Evolutionary conservation across 106 monocot species (phyloP).

Genomic region (Xerophyta viscosa): DNA sequence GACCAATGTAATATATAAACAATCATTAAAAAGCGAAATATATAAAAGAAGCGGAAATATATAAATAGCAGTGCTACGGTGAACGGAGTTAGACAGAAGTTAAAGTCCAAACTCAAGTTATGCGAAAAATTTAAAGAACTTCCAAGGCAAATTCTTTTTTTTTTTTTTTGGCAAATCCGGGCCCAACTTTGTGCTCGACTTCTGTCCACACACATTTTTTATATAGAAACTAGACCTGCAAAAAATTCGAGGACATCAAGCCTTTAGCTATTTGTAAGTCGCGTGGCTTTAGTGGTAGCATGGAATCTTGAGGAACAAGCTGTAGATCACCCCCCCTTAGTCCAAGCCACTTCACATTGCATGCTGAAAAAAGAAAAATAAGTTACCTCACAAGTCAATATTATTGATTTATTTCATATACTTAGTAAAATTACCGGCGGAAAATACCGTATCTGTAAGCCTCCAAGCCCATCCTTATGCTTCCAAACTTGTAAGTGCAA

Average conservation of each 20-base stretch:
- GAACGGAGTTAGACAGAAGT: no score
- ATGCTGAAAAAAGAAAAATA: conserved; percentile 58
- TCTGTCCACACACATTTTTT: no score
- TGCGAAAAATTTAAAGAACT: no score
- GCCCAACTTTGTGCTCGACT: no score
- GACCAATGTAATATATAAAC: no score
- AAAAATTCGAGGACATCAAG: conserved; percentile 57
- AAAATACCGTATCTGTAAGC: conserved; percentile 87
- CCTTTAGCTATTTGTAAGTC: conserved; percentile 80
- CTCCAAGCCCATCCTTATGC: conserved; percentile 79
- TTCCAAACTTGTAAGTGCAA: conserved; percentile 91
- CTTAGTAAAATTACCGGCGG: background rate
- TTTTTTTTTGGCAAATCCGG: no score
- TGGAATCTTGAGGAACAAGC: conserved; percentile 37
- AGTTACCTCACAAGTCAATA: background rate
- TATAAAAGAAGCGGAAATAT: no score
- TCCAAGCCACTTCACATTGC: conserved; percentile 97
- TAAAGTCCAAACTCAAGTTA: no score
- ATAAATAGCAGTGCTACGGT: no score
- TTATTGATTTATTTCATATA: background rate
- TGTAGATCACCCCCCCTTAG: conserved; percentile 59
- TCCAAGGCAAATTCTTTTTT: background rate
- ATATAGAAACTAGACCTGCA: conserved; percentile 31
- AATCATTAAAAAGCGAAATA: no score
- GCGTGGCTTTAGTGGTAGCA: conserved; percentile 45